Conservation (phyloP, 768 basidiomycete genomes). For the Hebeloma cylindrosporum region DNA sequence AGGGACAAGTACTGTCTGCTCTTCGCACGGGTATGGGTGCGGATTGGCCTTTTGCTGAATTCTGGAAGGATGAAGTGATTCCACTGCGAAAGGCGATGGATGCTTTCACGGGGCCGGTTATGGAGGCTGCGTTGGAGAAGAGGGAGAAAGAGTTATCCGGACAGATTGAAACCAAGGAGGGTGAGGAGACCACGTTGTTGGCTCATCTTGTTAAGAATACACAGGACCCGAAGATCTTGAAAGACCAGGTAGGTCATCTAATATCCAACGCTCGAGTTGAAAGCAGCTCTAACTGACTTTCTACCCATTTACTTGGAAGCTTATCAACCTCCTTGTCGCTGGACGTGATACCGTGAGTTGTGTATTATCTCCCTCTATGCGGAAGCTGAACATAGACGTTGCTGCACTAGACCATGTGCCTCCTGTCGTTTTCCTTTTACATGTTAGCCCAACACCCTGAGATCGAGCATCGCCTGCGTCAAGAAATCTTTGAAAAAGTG, state of each 20-base stretch:
- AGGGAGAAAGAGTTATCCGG: conserved; percentile 31
- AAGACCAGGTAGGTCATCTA: conserved; percentile 33
- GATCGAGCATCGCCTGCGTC: conserved; percentile 38
- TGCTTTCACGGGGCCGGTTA: conserved; percentile 49
- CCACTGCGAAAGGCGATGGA: conserved; percentile 45
- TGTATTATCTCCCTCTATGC: neutral
- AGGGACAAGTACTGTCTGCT: conserved; percentile 40
- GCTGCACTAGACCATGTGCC: conserved; percentile 35
- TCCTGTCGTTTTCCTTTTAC: conserved; percentile 44
- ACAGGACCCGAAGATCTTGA: conserved; percentile 32
- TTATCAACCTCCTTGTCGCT: conserved; percentile 56
- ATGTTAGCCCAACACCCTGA: conserved; percentile 44
- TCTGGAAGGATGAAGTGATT: conserved; percentile 47
- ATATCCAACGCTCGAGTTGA: neutral
- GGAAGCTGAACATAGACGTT: neutral
- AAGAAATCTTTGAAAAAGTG: conserved; percentile 41
- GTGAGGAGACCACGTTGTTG: conserved; percentile 43
- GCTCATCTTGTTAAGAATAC: conserved; percentile 54
- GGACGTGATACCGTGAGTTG: conserved; percentile 52
- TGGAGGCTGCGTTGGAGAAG: conserved; percentile 43
- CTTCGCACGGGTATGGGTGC: conserved; percentile 38
- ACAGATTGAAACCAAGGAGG: conserved; percentile 27
- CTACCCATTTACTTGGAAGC: conserved; percentile 11
- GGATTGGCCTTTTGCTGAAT: conserved; percentile 42
- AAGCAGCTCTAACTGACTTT: no score